Evolutionary conservation across 257 asterid species (phyloP).

Genomic region (Anisodus acutangulus): DNA sequence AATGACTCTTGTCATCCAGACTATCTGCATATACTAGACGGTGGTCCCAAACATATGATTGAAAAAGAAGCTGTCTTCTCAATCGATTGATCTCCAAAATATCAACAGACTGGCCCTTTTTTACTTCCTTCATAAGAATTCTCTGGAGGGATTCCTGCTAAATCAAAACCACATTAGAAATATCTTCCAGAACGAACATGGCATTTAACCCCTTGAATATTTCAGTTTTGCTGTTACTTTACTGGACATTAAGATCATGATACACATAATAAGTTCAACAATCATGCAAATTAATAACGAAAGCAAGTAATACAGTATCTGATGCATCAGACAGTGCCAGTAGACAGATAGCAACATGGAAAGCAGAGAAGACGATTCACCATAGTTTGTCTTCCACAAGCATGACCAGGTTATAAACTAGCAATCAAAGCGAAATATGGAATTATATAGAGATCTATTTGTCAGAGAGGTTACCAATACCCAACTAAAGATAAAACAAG

Average conservation of each 20-base stretch:
- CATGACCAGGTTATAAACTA: constrained; percentile 12
- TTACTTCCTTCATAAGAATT: constrained; percentile 57
- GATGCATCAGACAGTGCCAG: constrained; percentile 5
- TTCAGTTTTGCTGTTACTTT: background rate
- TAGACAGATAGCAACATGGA: background rate
- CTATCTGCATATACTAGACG: constrained; percentile 68
- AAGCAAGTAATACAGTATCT: background rate
- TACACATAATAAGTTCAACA: constrained; percentile 20
- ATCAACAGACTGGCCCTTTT: constrained; percentile 70
- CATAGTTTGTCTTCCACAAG: constrained; percentile 7
- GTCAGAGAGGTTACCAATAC: background rate
- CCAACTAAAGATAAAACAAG: background rate
- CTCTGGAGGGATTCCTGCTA: constrained; percentile 70
- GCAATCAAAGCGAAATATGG: background rate
- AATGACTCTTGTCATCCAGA: constrained; percentile 46
- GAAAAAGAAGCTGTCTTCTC: constrained; percentile 73
- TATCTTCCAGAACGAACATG: background rate
- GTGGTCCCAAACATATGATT: constrained; percentile 89
- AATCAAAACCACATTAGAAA: constrained; percentile 39
- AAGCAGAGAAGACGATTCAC: background rate
- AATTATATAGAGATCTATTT: constrained; percentile 5
- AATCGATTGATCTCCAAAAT: constrained; percentile 81
- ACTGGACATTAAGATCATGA: background rate
- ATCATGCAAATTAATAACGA: constrained; percentile 18
- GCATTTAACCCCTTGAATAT: background rate